phyloP scores from a whole-genome alignment of 1,284 basidiomycete genomes.

The Cryptococcus sp. region DNA sequence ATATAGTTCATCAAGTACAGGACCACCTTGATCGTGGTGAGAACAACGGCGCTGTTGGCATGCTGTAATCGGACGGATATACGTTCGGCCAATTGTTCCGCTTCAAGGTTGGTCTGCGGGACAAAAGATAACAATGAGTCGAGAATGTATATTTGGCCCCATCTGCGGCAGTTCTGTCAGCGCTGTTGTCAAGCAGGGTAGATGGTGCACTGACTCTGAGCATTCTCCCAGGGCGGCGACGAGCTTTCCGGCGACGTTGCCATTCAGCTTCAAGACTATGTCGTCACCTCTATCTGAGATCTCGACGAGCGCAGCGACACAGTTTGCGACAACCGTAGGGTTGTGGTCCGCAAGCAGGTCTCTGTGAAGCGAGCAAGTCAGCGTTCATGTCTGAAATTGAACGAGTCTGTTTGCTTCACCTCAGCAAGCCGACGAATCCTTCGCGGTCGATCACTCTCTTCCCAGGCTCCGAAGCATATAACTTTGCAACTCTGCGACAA shows the following conservation, averaged over 20 bases:
- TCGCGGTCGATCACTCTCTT: conserved; percentile 81
- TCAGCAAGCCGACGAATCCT: conserved; percentile 84
- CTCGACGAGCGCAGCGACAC: conserved; percentile 91
- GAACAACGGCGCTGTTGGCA: conserved; percentile 89
- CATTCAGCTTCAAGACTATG: conserved; percentile 53
- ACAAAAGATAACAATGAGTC: conserved; percentile 92
- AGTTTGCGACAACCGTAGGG: conserved; percentile 96
- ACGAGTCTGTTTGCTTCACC: conserved; percentile 57
- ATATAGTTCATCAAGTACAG: conserved; percentile 99
- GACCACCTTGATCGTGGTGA: conserved; percentile 92
- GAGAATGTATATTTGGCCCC: conserved; percentile 98
- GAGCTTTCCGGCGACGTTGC: conserved; percentile 64
- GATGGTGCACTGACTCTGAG: conserved; percentile 72
- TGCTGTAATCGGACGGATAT: conserved; percentile 92
- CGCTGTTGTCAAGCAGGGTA: conserved; percentile 2
- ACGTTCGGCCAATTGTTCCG: conserved; percentile 90
- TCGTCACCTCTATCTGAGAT: conserved; percentile 66
- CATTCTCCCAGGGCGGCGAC: conserved; percentile 96
- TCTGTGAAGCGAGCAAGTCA: conserved; percentile 49
- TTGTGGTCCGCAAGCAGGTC: conserved; percentile 77
- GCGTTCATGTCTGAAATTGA: conserved; percentile 4
- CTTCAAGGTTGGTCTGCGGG: conserved; percentile 82
- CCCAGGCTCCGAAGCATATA: conserved; percentile 90
- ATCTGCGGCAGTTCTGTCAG: conserved; percentile 60
- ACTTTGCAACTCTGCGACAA: conserved; percentile 74